Conservation (phyloP, 805 yeast genomes). For the Yamadazyma insecticola region DNA sequence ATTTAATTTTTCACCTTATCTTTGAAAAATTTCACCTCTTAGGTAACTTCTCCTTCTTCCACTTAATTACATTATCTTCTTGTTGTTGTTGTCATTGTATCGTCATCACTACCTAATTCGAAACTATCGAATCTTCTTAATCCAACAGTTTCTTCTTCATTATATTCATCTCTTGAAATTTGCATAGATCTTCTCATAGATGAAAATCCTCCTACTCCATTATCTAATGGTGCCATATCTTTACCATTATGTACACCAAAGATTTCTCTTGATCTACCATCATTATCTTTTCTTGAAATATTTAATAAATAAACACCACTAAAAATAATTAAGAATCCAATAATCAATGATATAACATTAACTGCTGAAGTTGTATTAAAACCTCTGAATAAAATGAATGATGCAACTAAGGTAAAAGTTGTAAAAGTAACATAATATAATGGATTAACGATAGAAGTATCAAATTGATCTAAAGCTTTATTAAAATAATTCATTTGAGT, state of each 20-base stretch:
- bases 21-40: no score
- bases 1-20: no score
- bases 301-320: slow-evolving; percentile 82
- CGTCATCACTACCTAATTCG: slow-evolving; percentile 44
- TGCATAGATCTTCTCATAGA: slow-evolving; percentile 78
- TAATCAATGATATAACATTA: slow-evolving; percentile 72
- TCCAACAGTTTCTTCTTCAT: slow-evolving; percentile 46
- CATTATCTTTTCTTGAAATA: slow-evolving; percentile 63
- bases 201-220: slow-evolving; percentile 67
- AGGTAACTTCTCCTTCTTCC: no score
- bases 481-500: slow-evolving; percentile 94
- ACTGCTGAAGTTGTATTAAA: slow-evolving; percentile 80
- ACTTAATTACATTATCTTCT: no score
- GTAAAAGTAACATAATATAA: slow-evolving; percentile 88
- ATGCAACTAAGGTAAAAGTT: slow-evolving; percentile 79
- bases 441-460: slow-evolving; percentile 88
- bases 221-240: slow-evolving; percentile 67
- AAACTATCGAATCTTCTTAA: slow-evolving; percentile 60
- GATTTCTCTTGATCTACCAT: slow-evolving; percentile 51
- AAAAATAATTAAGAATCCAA: slow-evolving; percentile 84
- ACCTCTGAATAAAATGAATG: slow-evolving; percentile 80
- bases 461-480: slow-evolving; percentile 90
- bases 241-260: slow-evolving; percentile 51
- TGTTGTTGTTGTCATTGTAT: slow-evolving; percentile 5
- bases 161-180: slow-evolving; percentile 40